phyloP scores from a whole-genome alignment of 441 rosid species.

The Sinapis alba region DNA sequence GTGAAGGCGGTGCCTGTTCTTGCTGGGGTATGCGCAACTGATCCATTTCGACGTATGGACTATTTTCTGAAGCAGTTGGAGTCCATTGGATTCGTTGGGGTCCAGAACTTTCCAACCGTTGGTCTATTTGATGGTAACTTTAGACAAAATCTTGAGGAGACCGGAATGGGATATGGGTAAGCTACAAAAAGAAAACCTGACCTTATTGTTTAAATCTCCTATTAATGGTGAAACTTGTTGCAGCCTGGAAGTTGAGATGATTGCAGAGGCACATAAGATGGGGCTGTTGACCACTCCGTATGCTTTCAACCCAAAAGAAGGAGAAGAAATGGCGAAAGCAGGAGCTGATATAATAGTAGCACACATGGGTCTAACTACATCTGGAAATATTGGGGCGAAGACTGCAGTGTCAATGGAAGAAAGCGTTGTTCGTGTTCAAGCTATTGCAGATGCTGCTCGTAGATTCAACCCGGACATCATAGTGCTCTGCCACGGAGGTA shows the following conservation, averaged over 20 bases:
- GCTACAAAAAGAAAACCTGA: conserved; percentile 21
- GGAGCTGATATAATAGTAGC: conserved; percentile 97
- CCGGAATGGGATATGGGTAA: conserved; percentile 97
- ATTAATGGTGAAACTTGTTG: background rate
- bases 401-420: conserved; percentile 80
- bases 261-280: conserved; percentile 78
- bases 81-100: conserved; percentile 86
- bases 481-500: conserved; percentile 95
- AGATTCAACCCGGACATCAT: conserved; percentile 61
- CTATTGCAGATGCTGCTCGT: conserved; percentile 84
- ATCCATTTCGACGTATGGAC: conserved; percentile 91
- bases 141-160: conserved; percentile 94
- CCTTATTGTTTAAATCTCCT: background rate
- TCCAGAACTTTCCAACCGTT: conserved; percentile 96
- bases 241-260: conserved; percentile 93
- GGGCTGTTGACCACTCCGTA: conserved; percentile 96
- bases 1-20: conserved; percentile 87
- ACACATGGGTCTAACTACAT: conserved; percentile 93
- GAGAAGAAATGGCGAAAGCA: conserved; percentile 84
- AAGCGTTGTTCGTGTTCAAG: conserved; percentile 77
- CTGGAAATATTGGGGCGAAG: conserved; percentile 90
- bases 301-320: conserved; percentile 77
- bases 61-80: conserved; percentile 83
- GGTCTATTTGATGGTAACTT: conserved; percentile 96
- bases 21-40: conserved; percentile 95